Evolutionary conservation across 495 filamentous ascomycete genomes (phyloP), one percentile per base, ranked within the genome.

Genomic region (Filosporella fistucella): DNA sequence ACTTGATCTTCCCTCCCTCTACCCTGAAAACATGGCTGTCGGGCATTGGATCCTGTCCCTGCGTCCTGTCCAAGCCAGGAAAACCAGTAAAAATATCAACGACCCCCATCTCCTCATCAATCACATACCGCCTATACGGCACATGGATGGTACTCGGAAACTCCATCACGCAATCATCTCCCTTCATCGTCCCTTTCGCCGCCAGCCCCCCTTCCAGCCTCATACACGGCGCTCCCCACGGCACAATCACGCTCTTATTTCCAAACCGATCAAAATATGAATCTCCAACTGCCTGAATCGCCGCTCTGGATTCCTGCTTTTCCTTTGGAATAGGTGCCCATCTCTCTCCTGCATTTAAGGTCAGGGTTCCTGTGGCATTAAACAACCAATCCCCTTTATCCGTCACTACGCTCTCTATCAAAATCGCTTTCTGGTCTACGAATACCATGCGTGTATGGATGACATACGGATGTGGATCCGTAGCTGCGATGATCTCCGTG

Each of bases 201-300:
- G 56, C 59, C n/a, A n/a, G n/a, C 8, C 72, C 71, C 2, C 72
- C 72, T 48, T 75, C 70, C 26, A 74, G 61, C 3, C 72, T 56
- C 3, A 70, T 68, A 41, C 72, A 76, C n/a, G 72, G 72, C 7
- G 61, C 70, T 2, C 68, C 68, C 37, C 60, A 70, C 0, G 72
- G 72, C 1, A 74, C 70, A 14, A 55, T 54, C 3, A 69, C 52
- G n/a, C 29, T 66, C 11, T 55, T 59, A 49, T 72, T 53, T 5
- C 54, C 57, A 51, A 68, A 75, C 12, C 69, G 55, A 23, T 72
- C 60, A 38, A 76, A 50, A 29, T 76, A 76, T 0, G 69, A 66
- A 41, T 76, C 72, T 4, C 64, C 72, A 0, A 68, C 71, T 0
- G 69, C 65, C 45, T 72, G 57, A 52, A 74, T 69, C 1, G 57